Conservation (phyloP, 2,329 filamentous ascomycete genomes). For the Coniella vitis region DNA sequence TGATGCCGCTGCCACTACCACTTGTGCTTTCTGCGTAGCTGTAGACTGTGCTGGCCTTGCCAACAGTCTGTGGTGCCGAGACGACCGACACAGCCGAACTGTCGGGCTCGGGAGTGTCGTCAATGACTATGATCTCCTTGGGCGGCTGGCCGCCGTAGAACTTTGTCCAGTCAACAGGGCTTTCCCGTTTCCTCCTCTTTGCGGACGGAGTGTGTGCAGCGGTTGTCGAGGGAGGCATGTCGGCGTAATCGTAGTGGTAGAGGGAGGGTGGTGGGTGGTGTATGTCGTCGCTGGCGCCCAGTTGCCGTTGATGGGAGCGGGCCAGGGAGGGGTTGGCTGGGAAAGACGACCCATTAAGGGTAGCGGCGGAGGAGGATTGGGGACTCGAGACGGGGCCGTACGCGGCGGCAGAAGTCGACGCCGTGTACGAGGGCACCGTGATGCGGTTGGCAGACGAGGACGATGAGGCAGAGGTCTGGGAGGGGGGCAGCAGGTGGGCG, state of each 20-base stretch:
- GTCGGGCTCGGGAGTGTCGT: slow-evolving; percentile 60
- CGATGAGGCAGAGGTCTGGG: slow-evolving; percentile 9
- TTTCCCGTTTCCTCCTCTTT: slow-evolving; percentile 51
- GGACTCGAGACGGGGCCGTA: slow-evolving; percentile 14
- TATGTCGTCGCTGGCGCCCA: slow-evolving; percentile 5
- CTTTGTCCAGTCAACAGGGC: slow-evolving; percentile 62
- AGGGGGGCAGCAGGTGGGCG: slow-evolving; percentile 32
- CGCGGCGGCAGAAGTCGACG: slow-evolving; percentile 17
- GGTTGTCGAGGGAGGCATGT: slow-evolving; percentile 31
- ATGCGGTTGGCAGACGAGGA: slow-evolving; percentile 31
- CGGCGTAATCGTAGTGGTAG: slow-evolving; percentile 25
- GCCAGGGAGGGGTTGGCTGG: slow-evolving; percentile 15
- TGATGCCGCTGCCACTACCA: slow-evolving; percentile 15
- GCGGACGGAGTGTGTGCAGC: slow-evolving; percentile 23
- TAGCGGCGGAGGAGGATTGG: slow-evolving; percentile 23
- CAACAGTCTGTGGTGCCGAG: slow-evolving; percentile 29
- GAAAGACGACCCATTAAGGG: slow-evolving; percentile 16
- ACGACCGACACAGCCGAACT: slow-evolving; percentile 29
- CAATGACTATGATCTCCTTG: slow-evolving; percentile 80
- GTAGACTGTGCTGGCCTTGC: slow-evolving; percentile 26
- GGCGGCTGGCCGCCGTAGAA: slow-evolving; percentile 81
- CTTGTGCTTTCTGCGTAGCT: slow-evolving; percentile 23
- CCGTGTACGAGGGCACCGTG: slow-evolving; percentile 24
- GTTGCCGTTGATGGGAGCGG: slow-evolving; percentile 17
- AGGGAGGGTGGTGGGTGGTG: slow-evolving; percentile 1